Base-by-base conservation (phyloP, 177 flowering plant genomes). In the Vitis hybrid region DNA sequence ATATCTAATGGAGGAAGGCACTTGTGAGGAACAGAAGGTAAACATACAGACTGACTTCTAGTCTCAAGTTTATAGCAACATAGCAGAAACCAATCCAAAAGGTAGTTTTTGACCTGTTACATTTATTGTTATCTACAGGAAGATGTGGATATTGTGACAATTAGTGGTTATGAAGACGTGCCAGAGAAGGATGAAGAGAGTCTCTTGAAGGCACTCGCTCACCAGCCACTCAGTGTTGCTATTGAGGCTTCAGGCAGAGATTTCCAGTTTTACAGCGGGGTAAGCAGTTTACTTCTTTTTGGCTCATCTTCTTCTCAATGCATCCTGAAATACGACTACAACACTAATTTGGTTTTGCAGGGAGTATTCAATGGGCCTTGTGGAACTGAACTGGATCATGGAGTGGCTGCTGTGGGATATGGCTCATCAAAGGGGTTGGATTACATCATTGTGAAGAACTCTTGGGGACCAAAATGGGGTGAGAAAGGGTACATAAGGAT, bases 391-490 rank as follows among this genome's bases (percentile, higher is more conserved):
- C 77, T 90, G 18, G 93, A 94, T 70, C 98, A 94, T 62, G 98
- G 94, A 63, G 98, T 94, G 9, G 76, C 92, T 10, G 97, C 94
- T 0, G 91, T 92, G 15, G 98, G 98, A 46, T 92, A 92, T 62
- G 97, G 97, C 14, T 62, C 91, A 58, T 48, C 74, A 16, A 86
- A 87, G 74, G 90, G 86, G 3, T 3, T 59, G 62, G 97, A 88
- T 72, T 89, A 90, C 81, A 83, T 90, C 65, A 91, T 88, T 18
- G 97, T 94, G 70, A 94, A 80, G 89, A 94, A 94, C 79, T 92
- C 97, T 0, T 94, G 98, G 98, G 97, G 98, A 18, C 70, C 83
- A 3, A 89, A 73, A 75, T 94, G 98, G 98, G 98, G 97, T 64
- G 97, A 92, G 67, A 88, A 81, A 54, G 97, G 97, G 1, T 92